Base-by-base conservation (phyloP, 2,329 filamentous ascomycete genomes). In the Rugonectria rugulosa region DNA sequence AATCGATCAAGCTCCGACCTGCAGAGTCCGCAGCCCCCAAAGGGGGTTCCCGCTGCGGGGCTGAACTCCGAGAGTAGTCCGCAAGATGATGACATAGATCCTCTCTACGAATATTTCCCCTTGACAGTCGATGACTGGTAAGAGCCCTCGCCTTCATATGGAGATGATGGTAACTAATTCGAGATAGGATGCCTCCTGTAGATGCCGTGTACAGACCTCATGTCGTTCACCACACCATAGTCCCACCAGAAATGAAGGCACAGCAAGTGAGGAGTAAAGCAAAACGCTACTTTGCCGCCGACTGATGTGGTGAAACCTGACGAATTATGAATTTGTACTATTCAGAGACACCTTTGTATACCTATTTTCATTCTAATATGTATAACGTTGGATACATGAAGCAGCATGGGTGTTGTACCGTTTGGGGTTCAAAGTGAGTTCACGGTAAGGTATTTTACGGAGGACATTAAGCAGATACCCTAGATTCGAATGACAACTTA, bases 101-200 rank as follows among this genome's bases (percentile, higher is more conserved):
- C 93, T 62, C 78, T 97, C 15, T 97, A 97, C 70, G 93, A 98
- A 75, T 97, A 98, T 70, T 97, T 98, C 62, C 93, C 93, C 0
- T 80, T 98, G 14, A 92, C 89, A 43, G 77, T 97, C 55, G 92
- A 97, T 71, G 93, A 97, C 69, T 97, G 90, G 90, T 84, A 72
- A 67, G 5, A 75, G 50, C 41, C 17, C 29, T 23, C 23, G 26
- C 70, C 6, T 27, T 17, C 34, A 15, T 21, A 32, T 20, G 53
- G 36, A 5, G 31, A n/a, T 29, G 43, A 19, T 17, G 14, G 32
- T 52, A 45, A 49, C 60, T 69, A 59, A 69, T 38, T 3, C 29
- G 29, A 11, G 23, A 40, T 38, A 84, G 85, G 88, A 92, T 93
- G 85, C 90, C 90, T 2, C 92, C 91, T 1, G 91, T 96, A 3